A percentile compares a stretch with the other conserved stretches of the same genome.
These are phyloP conservation scores for Phialophora tarda DNA, from an alignment of 2,329 filamentous ascomycete genomes.

Conservation along the genomic window DNA sequence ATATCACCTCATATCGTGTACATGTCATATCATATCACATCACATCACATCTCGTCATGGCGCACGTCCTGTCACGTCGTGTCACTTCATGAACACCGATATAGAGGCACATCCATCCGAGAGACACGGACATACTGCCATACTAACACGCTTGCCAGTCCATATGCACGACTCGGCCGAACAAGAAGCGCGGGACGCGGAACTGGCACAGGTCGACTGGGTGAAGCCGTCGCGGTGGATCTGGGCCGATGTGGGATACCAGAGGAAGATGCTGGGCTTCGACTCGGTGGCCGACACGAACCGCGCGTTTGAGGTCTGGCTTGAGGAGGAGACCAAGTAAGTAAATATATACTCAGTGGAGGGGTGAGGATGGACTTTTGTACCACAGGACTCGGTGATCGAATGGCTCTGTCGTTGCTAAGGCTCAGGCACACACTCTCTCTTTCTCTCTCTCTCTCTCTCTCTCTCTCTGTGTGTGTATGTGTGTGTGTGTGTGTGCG, in stretches of 20 bases:
- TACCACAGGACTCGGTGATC: too few species aligned
- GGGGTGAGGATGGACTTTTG: too few species aligned
- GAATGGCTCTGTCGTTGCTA: too few species aligned
- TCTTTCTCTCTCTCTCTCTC: too few species aligned
- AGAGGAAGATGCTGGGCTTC: slow-evolving; percentile 23
- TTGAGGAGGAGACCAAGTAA: slow-evolving; percentile 1
- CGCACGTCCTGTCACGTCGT: too few species aligned
- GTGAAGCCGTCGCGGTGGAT: slow-evolving; percentile 19
- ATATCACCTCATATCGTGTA: too few species aligned
- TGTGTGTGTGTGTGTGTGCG: too few species aligned
- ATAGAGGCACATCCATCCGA: neutral
- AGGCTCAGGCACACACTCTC: too few species aligned
- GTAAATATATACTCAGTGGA: neutral
- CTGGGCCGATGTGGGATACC: slow-evolving; percentile 21
- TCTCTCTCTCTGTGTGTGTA: too few species aligned
- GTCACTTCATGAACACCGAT: too few species aligned
- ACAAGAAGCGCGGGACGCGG: slow-evolving; percentile 18
- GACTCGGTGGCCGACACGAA: slow-evolving; percentile 21
- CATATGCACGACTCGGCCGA: slow-evolving; percentile 22
- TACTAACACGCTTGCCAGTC: neutral
- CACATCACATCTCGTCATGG: too few species aligned
- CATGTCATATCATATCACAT: too few species aligned
- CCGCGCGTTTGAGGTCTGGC: slow-evolving; percentile 20
- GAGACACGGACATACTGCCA: neutral
- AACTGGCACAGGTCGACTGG: slow-evolving; percentile 21